Evolutionary conservation across 345 rosid genomes (phyloP), one percentile per base, ranked within the genome.

Genomic region (Erodium maritimum): DNA sequence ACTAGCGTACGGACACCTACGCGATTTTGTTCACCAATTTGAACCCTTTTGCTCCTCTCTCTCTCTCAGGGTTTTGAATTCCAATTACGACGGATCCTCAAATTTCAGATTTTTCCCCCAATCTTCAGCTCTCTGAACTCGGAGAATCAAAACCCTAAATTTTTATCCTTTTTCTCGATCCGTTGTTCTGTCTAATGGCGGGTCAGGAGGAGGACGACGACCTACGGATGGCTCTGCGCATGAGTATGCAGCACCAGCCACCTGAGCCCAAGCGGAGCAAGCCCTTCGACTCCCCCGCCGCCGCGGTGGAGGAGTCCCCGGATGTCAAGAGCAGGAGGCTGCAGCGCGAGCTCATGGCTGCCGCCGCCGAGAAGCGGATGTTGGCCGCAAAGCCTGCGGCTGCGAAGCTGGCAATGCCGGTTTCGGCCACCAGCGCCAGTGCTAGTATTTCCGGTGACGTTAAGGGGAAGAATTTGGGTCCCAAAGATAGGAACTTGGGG

Each of bases 191-290:
- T 18, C 57, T 66, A 55, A 91, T 93, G 99, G 94, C 94, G 79
- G 96, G 89, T 85, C 96, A 93, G 72, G 96, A 89, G 17, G 96
- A 86, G 24, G 94, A 86, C 68, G 94, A 86, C 68, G 96, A 89
- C 65, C 74, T 89, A 67, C 71, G 75, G 79, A 77, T 81, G 89
- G 96, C 99, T 61, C 75, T 89, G 21, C 72, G 81, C 71, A 85
- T 89, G 94, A 93, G 99, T 69, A 87, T 89, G 94, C 96, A 93
- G 65, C 64, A 67, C 80, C 63, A 83, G 22, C 93, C 83, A 5
- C 96, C 96, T n/a, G 98, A 91, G 77, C 82, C 96, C 25, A 88
- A 93, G 71, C 75, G 99, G 42, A 93, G 96, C 79, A 93, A 82
- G 77, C 96, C 95, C 5, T 71, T 90, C 67, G 91, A 84, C 55